These are phyloP conservation scores for Lonicera japonica DNA, from an alignment of 129 eudicot species.

Conservation along the genomic window DNA sequence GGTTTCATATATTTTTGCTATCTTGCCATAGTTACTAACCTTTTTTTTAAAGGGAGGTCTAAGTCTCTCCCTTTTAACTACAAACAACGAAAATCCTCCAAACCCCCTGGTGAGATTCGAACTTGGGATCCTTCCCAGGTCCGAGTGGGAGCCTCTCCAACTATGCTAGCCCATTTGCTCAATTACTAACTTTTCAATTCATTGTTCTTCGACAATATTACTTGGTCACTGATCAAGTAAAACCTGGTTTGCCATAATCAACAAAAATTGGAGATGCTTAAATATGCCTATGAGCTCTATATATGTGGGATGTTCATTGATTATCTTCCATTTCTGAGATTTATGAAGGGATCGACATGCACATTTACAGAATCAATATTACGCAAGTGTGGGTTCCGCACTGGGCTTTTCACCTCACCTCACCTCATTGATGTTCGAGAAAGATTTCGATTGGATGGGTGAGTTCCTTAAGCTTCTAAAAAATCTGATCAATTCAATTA, in stretches of 20 bases:
- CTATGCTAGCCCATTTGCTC: too few relatives aligned
- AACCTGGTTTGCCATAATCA: neutral
- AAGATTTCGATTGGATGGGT: slow-evolving; percentile 87
- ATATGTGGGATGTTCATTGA: slow-evolving; percentile 15
- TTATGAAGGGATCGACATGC: slow-evolving; percentile 88
- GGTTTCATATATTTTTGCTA: too few relatives aligned
- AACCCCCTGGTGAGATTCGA: too few relatives aligned
- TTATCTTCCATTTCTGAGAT: slow-evolving; percentile 13
- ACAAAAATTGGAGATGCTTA: neutral
- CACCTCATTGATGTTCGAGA: slow-evolving; percentile 97
- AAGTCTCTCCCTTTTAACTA: too few relatives aligned
- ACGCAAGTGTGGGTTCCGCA: slow-evolving; percentile 83
- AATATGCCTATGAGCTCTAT: neutral
- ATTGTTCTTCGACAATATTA: too few relatives aligned
- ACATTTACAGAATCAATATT: slow-evolving; percentile 75
- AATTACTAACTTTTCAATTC: too few relatives aligned
- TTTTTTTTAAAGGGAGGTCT: too few relatives aligned
- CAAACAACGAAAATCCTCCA: too few relatives aligned
- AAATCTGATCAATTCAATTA: neutral
- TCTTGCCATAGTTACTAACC: too few relatives aligned
- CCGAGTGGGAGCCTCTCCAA: too few relatives aligned
- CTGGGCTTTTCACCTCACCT: slow-evolving; percentile 95
- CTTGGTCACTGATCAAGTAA: too few relatives aligned
- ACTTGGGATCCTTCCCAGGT: too few relatives aligned
- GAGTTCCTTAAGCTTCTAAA: slow-evolving; percentile 18